Percentiles rank a stretch among this genome's conserved stretches.
Conservation (phyloP, 148 eudicot genomes). For the Rhododendron ovatum region DNA sequence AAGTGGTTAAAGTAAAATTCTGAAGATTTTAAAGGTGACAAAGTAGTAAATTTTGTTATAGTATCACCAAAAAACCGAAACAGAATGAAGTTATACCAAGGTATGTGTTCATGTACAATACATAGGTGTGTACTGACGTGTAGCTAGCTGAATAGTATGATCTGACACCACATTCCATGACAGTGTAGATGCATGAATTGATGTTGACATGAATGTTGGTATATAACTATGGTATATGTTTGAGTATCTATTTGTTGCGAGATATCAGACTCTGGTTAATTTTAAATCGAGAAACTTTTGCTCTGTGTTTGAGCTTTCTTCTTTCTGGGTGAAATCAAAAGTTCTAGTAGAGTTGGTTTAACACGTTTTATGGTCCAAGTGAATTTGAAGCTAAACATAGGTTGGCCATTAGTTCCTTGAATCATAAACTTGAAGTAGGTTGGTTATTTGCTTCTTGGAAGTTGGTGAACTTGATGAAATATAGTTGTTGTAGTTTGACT, state of each 20-base stretch:
- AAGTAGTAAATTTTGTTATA: background rate
- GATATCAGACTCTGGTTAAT: background rate
- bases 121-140: background rate
- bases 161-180: background rate
- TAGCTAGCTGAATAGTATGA: background rate
- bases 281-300: background rate
- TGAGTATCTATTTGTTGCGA: background rate
- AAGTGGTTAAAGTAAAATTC: background rate
- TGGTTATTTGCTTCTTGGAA: background rate
- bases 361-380: background rate
- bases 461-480: background rate
- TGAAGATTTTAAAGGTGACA: background rate
- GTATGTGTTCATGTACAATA: background rate
- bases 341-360: background rate
- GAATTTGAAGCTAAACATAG: background rate
- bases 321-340: background rate
- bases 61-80: background rate
- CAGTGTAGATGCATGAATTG: background rate
- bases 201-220: background rate
- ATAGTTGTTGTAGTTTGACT: background rate
- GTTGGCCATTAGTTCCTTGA: background rate
- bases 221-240: background rate
- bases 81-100: background rate
- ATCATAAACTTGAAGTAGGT: background rate
- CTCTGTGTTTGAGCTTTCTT: background rate